Percentiles rank a stretch among this genome's conserved stretches.
Conservation (phyloP, 768 basidiomycete genomes). For the Lactarius vividus region DNA sequence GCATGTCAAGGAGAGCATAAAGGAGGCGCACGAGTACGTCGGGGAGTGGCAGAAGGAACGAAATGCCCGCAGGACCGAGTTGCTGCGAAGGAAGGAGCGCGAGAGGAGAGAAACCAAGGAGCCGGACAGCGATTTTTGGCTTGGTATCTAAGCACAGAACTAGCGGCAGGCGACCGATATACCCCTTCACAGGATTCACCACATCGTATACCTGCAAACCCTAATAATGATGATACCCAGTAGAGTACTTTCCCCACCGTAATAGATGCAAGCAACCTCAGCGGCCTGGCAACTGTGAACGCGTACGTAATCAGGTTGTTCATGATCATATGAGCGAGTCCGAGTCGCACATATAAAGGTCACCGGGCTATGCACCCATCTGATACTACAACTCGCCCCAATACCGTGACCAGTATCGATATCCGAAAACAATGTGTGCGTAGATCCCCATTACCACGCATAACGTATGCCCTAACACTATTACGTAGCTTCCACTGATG, state of each 20-base stretch:
- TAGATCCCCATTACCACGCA: not conserved
- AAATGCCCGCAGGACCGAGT: constrained; percentile 4
- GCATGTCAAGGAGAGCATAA: constrained; percentile 26
- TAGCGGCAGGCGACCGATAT: not conserved
- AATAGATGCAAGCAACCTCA: not conserved
- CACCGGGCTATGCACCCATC: not conserved
- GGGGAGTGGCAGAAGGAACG: constrained; percentile 25
- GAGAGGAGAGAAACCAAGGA: constrained; percentile 19
- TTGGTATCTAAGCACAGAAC: constrained; percentile 4
- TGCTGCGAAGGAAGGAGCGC: constrained; percentile 11
- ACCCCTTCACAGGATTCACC: not conserved
- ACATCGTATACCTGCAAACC: not conserved
- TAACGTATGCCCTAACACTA: not conserved
- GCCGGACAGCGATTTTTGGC: constrained; percentile 20
- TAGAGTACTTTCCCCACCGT: not conserved
- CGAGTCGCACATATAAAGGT: constrained; percentile 12
- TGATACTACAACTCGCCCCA: not conserved
- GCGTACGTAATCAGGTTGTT: not conserved
- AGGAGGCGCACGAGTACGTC: constrained; percentile 21
- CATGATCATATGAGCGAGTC: not conserved
- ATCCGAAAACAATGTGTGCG: constrained; percentile 21
- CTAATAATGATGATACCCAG: constrained; percentile 1
- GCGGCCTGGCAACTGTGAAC: not conserved
- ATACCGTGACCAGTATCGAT: not conserved
- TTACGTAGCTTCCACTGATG: constrained; percentile 15